A percentile compares a stretch with the other conserved stretches of the same genome.
These are phyloP conservation scores for Thielaviopsis populi DNA, from an alignment of 2,329 filamentous ascomycete species.

Conservation along the genomic window DNA sequence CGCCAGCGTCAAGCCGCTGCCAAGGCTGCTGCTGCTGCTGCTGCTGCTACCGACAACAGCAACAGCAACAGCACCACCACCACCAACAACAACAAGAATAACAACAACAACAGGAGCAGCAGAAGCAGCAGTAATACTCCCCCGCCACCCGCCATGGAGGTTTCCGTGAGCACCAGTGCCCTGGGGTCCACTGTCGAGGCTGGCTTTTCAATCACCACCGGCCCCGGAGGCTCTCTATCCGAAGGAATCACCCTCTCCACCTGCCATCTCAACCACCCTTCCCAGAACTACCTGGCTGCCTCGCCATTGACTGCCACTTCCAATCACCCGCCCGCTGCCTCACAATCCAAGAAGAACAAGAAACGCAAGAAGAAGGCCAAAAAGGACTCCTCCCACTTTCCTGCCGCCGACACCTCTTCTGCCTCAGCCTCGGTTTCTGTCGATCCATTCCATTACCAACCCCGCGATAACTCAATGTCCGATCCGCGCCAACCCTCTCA, in stretches of 20 bases:
- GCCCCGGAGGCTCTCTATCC: background rate
- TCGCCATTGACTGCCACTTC: background rate
- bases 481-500: background rate
- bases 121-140: background rate
- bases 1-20: conserved; percentile 53
- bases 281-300: conserved; percentile 18
- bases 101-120: background rate
- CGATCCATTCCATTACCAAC: background rate
- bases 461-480: background rate
- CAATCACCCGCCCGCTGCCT: conserved; percentile 19
- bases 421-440: too few species aligned
- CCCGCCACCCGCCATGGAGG: background rate
- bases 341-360: conserved; percentile 44
- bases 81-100: too few species aligned
- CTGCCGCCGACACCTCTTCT: background rate
- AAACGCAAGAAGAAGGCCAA: conserved; percentile 53
- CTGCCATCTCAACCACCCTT: conserved; percentile 27
- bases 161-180: background rate
- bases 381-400: conserved; percentile 18
- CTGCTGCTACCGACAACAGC: background rate
- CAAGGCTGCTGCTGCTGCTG: conserved; percentile 15
- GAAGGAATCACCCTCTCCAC: background rate
- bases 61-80: background rate
- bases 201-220: background rate
- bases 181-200: background rate